Percentiles rank a stretch among this genome's conserved stretches.
These are phyloP conservation scores for Perilla frutescens DNA, from an alignment of 257 asterid genomes.

Conservation along the genomic window DNA sequence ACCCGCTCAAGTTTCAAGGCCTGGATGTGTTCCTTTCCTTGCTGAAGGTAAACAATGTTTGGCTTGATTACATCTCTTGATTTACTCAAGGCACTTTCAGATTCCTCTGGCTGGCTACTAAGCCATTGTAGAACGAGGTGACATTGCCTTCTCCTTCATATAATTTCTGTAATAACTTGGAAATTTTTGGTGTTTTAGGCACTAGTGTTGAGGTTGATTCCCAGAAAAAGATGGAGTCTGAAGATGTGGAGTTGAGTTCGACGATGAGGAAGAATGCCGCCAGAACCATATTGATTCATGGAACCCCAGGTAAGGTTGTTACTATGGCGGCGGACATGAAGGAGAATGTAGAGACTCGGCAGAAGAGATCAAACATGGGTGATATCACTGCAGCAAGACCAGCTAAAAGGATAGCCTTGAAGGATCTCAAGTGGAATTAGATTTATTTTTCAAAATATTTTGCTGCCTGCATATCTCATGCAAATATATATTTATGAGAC, in stretches of 20 bases:
- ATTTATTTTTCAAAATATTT: neutral
- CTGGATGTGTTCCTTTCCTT: conserved; percentile 10
- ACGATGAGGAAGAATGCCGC: conserved; percentile 45
- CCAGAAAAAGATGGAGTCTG: conserved; percentile 25
- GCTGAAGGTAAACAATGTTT: conserved; percentile 35
- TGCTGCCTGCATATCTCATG: conserved; percentile 55
- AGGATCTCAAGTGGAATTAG: conserved; percentile 50
- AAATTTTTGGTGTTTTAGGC: conserved; percentile 25
- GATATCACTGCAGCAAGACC: conserved; percentile 54
- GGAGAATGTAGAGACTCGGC: conserved; percentile 50
- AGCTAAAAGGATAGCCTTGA: conserved; percentile 63
- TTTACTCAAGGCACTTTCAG: conserved; percentile 17
- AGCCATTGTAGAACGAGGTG: neutral
- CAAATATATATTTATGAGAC: conserved; percentile 24
- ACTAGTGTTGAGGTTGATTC: conserved; percentile 35
- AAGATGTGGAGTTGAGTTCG: conserved; percentile 22
- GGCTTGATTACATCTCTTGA: neutral
- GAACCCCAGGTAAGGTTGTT: conserved; percentile 63
- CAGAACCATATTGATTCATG: conserved; percentile 68
- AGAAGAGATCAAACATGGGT: conserved; percentile 46
- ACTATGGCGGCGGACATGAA: conserved; percentile 57
- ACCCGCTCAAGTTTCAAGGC: conserved; percentile 1
- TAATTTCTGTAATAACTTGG: neutral
- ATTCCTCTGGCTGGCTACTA: conserved; percentile 18
- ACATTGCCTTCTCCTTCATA: conserved; percentile 19